Base-by-base conservation (phyloP, 768 basidiomycete genomes). In the Pholiota conissans region DNA sequence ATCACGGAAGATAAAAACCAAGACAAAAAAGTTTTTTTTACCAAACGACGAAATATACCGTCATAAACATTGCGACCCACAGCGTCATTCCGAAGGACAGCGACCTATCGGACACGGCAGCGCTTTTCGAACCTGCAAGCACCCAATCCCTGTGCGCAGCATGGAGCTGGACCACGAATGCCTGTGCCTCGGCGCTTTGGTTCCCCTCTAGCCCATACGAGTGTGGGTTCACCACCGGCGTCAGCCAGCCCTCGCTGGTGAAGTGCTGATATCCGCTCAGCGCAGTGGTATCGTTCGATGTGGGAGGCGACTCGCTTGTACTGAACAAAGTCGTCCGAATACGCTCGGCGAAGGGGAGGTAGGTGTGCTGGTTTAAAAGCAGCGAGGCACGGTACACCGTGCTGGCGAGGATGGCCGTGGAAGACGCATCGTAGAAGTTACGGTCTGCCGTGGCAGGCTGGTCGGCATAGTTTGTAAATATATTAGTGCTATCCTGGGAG, bases 81-180 rank as follows among this genome's bases (percentile, higher is more conserved):
- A 45, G 30, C 6, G 30, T 45, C 22, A 13, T 6, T 11, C 42
- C 22, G 22, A 45, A 26, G 22, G 18, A 2, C 8, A 45, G 42
- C 22, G 18, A 10, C 18, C 24, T 45, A 45, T 24, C 22, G 20
- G 42, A 22, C 22, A 45, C 10, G 3, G 42, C 42, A 26, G 42
- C 18, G 42, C 42, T 24, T 22, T 42, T 45, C 42, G 79, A 72
- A 0, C 89, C 87, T 27, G 68, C 78, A 0, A 71, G 74, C 1
- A 80, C 77, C 90, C 91, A 93, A 61, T 93, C 92, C 42, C 79
- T 74, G 78, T 85, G 90, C 3, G 89, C 89, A 0, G 90, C 81
- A 57, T 92, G 78, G 72, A 94, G 77, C 65, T 86, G 78, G 5
- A 95, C 69, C 10, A 90, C 83, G 69, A 95, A 95, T 6, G 89